Evolutionary conservation across 2,329 filamentous ascomycete genomes (phyloP).

Genomic region (Aspergillus pseudoglaucus): DNA sequence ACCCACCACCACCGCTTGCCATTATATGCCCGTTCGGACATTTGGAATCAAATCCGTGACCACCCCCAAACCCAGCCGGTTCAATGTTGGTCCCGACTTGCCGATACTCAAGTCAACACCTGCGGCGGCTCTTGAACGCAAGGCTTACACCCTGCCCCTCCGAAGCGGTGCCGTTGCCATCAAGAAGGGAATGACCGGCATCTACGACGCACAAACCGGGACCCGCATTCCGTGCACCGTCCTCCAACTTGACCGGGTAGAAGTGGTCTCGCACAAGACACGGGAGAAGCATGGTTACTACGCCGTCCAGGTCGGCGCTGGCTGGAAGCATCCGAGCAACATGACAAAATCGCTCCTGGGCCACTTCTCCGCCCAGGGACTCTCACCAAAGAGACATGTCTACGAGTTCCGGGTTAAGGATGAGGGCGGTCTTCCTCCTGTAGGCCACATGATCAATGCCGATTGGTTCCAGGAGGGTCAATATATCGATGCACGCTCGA

Average conservation of each 20-base stretch:
- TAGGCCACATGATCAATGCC: conserved; percentile 72
- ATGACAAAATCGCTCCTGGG: conserved; percentile 77
- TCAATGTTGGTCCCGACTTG: conserved; percentile 47
- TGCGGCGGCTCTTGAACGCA: conserved; percentile 54
- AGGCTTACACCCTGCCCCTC: conserved; percentile 52
- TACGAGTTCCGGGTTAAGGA: conserved; percentile 81
- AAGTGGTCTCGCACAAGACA: conserved; percentile 84
- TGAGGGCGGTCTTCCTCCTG: conserved; percentile 63
- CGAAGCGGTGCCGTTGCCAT: conserved; percentile 77
- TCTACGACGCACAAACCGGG: conserved; percentile 72
- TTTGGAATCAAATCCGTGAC: conserved; percentile 55
- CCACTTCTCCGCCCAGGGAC: conserved; percentile 74
- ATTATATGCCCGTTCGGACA: conserved; percentile 19
- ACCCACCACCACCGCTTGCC: conserved; percentile 10
- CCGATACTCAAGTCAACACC: conserved; percentile 50
- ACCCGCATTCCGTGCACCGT: conserved; percentile 81
- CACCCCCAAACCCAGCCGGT: conserved; percentile 46
- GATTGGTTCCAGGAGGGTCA: conserved; percentile 88
- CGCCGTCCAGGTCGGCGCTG: conserved; percentile 83
- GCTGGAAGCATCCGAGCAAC: conserved; percentile 66
- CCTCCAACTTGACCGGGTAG: conserved; percentile 84
- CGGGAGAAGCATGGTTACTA: conserved; percentile 77
- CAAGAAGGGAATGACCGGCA: conserved; percentile 93
- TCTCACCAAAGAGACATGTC: conserved; percentile 77
- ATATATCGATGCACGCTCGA: conserved; percentile 76